phyloP scores from a whole-genome alignment of 768 basidiomycete species.

The Leccinum boreale region DNA sequence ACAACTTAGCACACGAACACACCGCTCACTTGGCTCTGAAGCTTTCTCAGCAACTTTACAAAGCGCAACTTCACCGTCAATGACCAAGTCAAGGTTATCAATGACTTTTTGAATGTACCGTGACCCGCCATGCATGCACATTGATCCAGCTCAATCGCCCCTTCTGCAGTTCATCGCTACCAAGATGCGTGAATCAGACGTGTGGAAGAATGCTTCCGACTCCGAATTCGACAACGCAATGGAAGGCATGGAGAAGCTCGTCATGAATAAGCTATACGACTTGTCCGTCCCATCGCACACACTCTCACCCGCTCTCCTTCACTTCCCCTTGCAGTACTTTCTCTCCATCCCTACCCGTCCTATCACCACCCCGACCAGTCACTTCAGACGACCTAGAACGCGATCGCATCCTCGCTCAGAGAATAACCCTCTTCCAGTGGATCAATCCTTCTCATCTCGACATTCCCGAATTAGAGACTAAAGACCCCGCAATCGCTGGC shows the following conservation, averaged over 20 bases:
- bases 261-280: conserved; percentile 97
- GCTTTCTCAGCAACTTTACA: conserved; percentile 90
- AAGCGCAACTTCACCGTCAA: conserved; percentile 88
- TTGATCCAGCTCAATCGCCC: conserved; percentile 10
- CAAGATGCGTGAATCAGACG: conserved; percentile 82
- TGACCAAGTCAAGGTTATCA: conserved; percentile 94
- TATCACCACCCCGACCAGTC: conserved; percentile 67
- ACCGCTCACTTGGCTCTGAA: conserved; percentile 28
- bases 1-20: background rate
- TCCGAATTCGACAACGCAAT: conserved; percentile 93
- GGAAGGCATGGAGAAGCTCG: conserved; percentile 99
- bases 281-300: conserved; percentile 57
- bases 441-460: conserved; percentile 87
- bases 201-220: conserved; percentile 77
- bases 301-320: background rate
- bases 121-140: background rate
- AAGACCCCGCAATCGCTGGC: conserved; percentile 47
- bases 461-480: conserved; percentile 72
- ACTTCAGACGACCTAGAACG: conserved; percentile 96
- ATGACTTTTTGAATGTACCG: conserved; percentile 81
- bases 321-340: conserved; percentile 64
- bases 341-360: conserved; percentile 74
- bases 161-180: conserved; percentile 74
- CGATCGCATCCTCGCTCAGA: conserved; percentile 85
- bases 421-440: conserved; percentile 91